phyloP scores from a whole-genome alignment of 495 filamentous ascomycete species.

The Penicillium salamii region DNA sequence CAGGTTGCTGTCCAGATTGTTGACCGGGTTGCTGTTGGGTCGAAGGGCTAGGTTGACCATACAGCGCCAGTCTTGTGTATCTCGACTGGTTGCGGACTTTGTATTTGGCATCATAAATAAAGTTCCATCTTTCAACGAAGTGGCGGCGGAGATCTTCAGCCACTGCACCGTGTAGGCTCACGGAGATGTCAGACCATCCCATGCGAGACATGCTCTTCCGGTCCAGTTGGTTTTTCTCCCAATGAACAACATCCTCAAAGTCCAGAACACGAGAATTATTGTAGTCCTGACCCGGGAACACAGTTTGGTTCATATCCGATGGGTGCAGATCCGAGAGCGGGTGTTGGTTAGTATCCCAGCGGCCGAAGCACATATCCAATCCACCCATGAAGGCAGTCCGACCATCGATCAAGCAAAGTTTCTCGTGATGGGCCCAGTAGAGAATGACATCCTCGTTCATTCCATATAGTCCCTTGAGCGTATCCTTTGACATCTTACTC shows the following conservation, averaged over 20 bases:
- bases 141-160: constrained; percentile 75
- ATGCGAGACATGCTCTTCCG: constrained; percentile 77
- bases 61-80: constrained; percentile 54
- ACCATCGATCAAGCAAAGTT: constrained; percentile 81
- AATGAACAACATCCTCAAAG: constrained; percentile 80
- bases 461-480: constrained; percentile 76
- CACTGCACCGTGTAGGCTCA: constrained; percentile 77
- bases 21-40: constrained; percentile 14
- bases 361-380: constrained; percentile 59
- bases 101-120: constrained; percentile 85
- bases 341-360: constrained; percentile 68
- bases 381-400: constrained; percentile 85
- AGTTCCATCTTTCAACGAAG: constrained; percentile 91
- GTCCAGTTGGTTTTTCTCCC: constrained; percentile 83
- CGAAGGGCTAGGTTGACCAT: constrained; percentile 29
- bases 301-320: constrained; percentile 63
- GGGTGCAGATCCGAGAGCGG: constrained; percentile 85
- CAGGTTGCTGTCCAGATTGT: constrained; percentile 11
- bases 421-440: constrained; percentile 97
- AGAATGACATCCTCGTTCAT: constrained; percentile 75
- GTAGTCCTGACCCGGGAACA: constrained; percentile 93
- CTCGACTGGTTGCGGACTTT: constrained; percentile 57
- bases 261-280: constrained; percentile 89
- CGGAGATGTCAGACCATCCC: constrained; percentile 90
- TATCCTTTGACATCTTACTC: constrained; percentile 60